Conservation (phyloP, 1,284 basidiomycete species). For the Afroboletus lepidellus region DNA sequence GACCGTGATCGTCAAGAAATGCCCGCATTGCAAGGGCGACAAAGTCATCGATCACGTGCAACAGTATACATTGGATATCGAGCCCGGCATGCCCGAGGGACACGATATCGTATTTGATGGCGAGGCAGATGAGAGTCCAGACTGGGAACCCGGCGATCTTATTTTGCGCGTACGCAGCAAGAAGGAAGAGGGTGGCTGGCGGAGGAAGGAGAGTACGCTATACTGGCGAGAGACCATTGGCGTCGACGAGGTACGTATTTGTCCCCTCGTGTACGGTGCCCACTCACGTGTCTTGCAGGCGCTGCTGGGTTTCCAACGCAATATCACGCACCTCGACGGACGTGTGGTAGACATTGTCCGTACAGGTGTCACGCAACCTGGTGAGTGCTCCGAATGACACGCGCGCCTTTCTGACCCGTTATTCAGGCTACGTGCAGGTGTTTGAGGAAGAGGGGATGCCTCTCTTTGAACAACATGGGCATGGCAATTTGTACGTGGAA, state of each 20-base stretch:
- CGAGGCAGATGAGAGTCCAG: conserved; percentile 90
- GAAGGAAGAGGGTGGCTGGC: conserved; percentile 76
- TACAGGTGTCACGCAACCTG: conserved; percentile 86
- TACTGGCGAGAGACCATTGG: conserved; percentile 90
- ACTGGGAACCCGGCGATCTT: conserved; percentile 91
- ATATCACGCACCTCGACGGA: conserved; percentile 88
- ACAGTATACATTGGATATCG: conserved; percentile 78
- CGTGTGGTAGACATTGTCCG: conserved; percentile 72
- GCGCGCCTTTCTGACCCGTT: conserved; percentile 1
- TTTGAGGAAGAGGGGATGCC: conserved; percentile 91
- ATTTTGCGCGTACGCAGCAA: conserved; percentile 78
- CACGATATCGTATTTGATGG: conserved; percentile 90
- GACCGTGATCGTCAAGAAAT: conserved; percentile 70
- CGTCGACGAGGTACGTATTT: conserved; percentile 77
- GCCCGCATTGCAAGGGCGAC: conserved; percentile 78
- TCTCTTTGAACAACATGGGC: conserved; percentile 54
- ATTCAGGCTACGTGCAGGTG: conserved; percentile 73
- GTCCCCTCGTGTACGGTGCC: neutral
- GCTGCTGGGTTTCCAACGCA: conserved; percentile 77
- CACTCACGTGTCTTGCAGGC: conserved; percentile 48
- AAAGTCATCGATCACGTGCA: conserved; percentile 85
- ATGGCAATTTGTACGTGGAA: conserved; percentile 88
- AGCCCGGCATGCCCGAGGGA: conserved; percentile 88
- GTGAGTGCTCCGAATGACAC: conserved; percentile 37
- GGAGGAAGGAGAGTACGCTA: conserved; percentile 83